Conservation (phyloP, 2,329 filamentous ascomycete genomes). For the Parasarocladium wereldwijsianum region DNA sequence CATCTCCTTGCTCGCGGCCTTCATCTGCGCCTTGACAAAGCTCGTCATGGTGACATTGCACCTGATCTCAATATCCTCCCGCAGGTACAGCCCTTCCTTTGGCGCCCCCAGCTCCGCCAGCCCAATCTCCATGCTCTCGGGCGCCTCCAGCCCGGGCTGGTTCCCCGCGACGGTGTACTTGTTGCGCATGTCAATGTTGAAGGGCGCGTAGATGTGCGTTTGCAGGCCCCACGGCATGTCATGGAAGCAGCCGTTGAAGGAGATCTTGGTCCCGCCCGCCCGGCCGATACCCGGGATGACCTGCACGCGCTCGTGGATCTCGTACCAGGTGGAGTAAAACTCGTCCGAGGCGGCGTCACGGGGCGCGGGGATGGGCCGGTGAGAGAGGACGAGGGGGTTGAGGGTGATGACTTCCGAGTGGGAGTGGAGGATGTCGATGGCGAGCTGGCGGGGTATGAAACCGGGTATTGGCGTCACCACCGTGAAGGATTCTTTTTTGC, state of each 20-base stretch:
- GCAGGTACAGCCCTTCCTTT: slow-evolving; percentile 49
- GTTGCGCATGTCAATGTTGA: slow-evolving; percentile 51
- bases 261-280: slow-evolving; percentile 49
- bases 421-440: slow-evolving; percentile 57
- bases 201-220: slow-evolving; percentile 56
- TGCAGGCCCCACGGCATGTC: slow-evolving; percentile 59
- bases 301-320: slow-evolving; percentile 55
- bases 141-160: slow-evolving; percentile 48
- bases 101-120: slow-evolving; percentile 42
- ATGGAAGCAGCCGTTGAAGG: slow-evolving; percentile 58
- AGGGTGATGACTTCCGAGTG: slow-evolving; percentile 58
- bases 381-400: slow-evolving; percentile 51
- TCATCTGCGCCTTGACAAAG: slow-evolving; percentile 53
- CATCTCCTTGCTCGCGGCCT: slow-evolving; percentile 53
- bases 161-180: slow-evolving; percentile 56
- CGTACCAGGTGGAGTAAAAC: slow-evolving; percentile 62
- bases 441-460: slow-evolving; percentile 57
- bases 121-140: slow-evolving; percentile 47
- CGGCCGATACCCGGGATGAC: slow-evolving; percentile 51
- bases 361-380: slow-evolving; percentile 50
- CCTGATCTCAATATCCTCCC: slow-evolving; percentile 56
- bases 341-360: slow-evolving; percentile 55
- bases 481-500: slow-evolving; percentile 52
- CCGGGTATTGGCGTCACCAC: slow-evolving; percentile 55
- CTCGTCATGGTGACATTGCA: slow-evolving; percentile 51